Evolutionary conservation across 805 yeast genomes (phyloP).

Genomic region (Wickerhamomyces ciferrii): DNA sequence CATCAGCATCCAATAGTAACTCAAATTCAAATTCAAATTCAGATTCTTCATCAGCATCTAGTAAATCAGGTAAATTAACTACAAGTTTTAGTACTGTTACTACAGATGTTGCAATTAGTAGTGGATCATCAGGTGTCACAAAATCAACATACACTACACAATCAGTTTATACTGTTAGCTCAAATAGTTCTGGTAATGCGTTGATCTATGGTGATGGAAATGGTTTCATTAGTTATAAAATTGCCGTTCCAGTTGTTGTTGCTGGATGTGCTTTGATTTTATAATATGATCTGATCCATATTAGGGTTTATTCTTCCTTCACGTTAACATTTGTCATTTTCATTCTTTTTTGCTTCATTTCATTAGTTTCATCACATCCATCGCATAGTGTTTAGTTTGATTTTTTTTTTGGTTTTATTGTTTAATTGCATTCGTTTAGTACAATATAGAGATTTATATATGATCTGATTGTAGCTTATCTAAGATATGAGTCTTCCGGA

Average conservation of each 20-base stretch:
- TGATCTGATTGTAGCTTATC: too few species aligned
- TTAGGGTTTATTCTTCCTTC: not conserved
- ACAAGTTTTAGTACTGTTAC: not conserved
- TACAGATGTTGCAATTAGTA: slow-evolving; percentile 3
- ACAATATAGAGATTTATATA: too few species aligned
- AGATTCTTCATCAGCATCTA: slow-evolving; percentile 1
- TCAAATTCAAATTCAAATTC: not conserved
- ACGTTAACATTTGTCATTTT: not conserved
- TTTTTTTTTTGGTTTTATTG: not conserved
- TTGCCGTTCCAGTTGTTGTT: slow-evolving; percentile 6
- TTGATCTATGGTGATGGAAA: not conserved
- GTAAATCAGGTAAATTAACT: not conserved
- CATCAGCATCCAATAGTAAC: not conserved
- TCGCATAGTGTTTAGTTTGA: not conserved
- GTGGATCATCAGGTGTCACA: slow-evolving; percentile 10
- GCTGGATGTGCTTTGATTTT: slow-evolving; percentile 4
- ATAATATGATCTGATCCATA: not conserved
- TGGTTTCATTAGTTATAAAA: slow-evolving; percentile 1
- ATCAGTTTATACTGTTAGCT: slow-evolving; percentile 5
- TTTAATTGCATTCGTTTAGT: too few species aligned
- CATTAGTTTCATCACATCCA: too few species aligned
- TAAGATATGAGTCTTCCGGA: too few species aligned
- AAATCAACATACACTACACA: slow-evolving; percentile 11
- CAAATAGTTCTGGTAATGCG: slow-evolving; percentile 9
- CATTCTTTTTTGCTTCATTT: not conserved